Base-by-base conservation (phyloP, 2,329 filamentous ascomycete genomes). In the Stagonosporopsis cucurbitacearum region DNA sequence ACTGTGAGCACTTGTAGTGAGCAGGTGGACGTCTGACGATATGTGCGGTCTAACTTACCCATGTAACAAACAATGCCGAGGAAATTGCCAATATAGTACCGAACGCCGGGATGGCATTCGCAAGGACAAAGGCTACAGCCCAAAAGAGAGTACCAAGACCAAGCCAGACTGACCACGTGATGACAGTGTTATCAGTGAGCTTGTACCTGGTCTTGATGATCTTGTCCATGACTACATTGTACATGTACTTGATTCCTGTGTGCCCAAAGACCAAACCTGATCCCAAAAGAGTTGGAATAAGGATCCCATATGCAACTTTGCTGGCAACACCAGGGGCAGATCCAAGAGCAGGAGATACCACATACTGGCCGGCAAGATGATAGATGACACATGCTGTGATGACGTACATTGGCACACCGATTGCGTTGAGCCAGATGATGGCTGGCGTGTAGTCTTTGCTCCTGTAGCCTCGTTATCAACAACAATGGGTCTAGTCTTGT, bases 221-320 rank as follows among this genome's bases (percentile, higher is more conserved):
- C 23, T 50, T 54, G 45, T 54, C 45, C 74, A 88, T 88, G 6
- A 86, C 70, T 32, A 86, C 83, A 9, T 83, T 76, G 64, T 87
- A 89, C 57, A 88, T 77, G 65, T 87, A 86, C 66, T 87, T 88
- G 40, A 80, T 79, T 4, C 85, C 84, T 2, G 89, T 83, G 60
- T 88, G 84, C n/a, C 82, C 86, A 66, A 88, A 86, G 60, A 90
- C 88, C 6, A 89, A 86, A 50, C 86, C 87, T 0, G 87, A 85
- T 44, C 90, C 84, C 37, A 89, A 78, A 53, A 89, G 88, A 6
- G 88, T 89, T 26, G 86, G 86, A 5, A 86, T 79, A 0, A 87
- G 86, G 48, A 89, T 77, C 15, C 85, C 86, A 75, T 85, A 89
- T 15, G 87, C 87, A 11, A 86, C 76, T 67, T 88, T 88, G 23